Evolutionary conservation across 345 rosid genomes (phyloP), one percentile per base, ranked within the genome.

Genomic region (Fremontodendron californicum): DNA sequence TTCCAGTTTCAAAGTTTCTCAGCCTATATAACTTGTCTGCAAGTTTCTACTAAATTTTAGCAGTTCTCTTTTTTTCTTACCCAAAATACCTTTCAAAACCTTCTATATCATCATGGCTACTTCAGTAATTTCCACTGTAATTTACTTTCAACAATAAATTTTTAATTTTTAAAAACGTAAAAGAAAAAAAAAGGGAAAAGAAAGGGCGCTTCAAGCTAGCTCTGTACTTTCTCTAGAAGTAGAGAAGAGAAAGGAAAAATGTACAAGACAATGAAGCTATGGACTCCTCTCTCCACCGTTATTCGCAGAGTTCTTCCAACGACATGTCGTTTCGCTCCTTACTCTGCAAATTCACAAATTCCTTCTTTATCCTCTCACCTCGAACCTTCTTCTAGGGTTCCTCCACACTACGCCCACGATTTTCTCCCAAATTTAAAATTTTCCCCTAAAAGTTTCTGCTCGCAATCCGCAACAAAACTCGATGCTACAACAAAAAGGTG

Each of bases 221-320:
- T 33, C 35, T 1, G 35, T 33, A 33, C 16, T 9, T 27, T 1
- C 16, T 33, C 15, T 61, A 29, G 21, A 62, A 65, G 71, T 9
- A 3, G 4, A 18, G 5, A 9, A 39, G 27, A 61, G 42, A 3
- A 5, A 29, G 68, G 21, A 65, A 39, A 55, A 49, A 89, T 87
- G 93, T 70, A 85, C 80, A 86, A 49, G 73, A 51, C 82, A 7
- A 83, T 80, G 85, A 84, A 84, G 79, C 83, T 88, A 9, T 74
- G 78, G 83, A 63, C 73, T 35, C 82, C 90, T 54, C 68, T 87
- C 80, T 84, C 82, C 39, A 27, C 76, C 2, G 21, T 83, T 70
- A 48, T 82, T 0, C 81, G 78, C 64, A 71, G 81, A 67, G 18
- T 80, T 18, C 42, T 78, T 58, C 45, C 81, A 40, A 57, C 78